Conservation (phyloP, 805 yeast genomes). For the Yarrowia hollandica region DNA sequence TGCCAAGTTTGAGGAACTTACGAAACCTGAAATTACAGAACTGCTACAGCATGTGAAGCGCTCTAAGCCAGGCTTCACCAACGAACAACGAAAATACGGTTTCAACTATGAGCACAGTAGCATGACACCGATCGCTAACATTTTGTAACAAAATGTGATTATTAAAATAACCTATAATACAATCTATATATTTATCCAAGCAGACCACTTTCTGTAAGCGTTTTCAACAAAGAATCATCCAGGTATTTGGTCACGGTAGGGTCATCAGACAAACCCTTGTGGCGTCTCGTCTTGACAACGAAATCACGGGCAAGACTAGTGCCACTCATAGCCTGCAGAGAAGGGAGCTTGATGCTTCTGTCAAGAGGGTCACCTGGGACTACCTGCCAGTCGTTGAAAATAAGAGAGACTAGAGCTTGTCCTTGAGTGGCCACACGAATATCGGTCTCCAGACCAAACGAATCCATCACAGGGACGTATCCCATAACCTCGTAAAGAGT, state of each 20-base stretch:
- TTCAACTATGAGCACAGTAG: not conserved
- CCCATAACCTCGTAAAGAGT: constrained; percentile 64
- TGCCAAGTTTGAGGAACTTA: not conserved
- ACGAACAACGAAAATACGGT: not conserved
- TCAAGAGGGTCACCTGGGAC: constrained; percentile 95
- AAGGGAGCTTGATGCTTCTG: constrained; percentile 58
- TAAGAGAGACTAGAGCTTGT: constrained; percentile 65
- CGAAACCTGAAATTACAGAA: not conserved
- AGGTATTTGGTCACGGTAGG: constrained; percentile 67
- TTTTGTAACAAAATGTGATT: not conserved
- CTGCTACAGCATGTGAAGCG: not conserved
- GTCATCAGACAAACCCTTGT: constrained; percentile 82
- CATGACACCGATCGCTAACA: too few species aligned
- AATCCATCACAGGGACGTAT: constrained; percentile 80
- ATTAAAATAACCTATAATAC: constrained; percentile 2
- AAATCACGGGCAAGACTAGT: constrained; percentile 81
- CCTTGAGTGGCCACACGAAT: constrained; percentile 76
- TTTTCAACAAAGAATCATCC: constrained; percentile 57
- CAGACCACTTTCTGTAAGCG: constrained; percentile 54
- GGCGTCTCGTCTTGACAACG: constrained; percentile 79
- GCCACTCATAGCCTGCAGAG: constrained; percentile 71
- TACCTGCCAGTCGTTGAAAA: constrained; percentile 68
- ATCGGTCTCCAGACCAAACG: constrained; percentile 87
- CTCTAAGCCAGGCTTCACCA: not conserved
- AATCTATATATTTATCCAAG: constrained; percentile 32